Conservation (phyloP, 2,329 filamentous ascomycete genomes). For the Alternaria triticina region DNA sequence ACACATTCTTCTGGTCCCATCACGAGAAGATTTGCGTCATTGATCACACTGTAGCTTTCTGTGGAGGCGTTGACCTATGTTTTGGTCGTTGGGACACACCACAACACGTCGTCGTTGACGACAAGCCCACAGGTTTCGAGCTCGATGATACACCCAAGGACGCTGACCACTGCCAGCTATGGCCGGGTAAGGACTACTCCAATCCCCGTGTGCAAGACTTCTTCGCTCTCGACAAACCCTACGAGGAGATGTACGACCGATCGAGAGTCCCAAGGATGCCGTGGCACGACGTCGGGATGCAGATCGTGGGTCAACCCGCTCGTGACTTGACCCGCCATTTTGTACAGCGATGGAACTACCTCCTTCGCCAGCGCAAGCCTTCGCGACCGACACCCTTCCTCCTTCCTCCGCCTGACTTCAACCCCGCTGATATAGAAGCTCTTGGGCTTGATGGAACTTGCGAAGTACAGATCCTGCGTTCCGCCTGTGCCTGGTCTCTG, state of each 20-base stretch:
- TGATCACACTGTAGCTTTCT: slow-evolving; percentile 93
- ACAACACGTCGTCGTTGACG: slow-evolving; percentile 87
- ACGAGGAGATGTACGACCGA: slow-evolving; percentile 98
- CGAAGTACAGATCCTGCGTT: slow-evolving; percentile 93
- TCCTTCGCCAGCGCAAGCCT: slow-evolving; percentile 89
- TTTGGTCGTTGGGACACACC: slow-evolving; percentile 98
- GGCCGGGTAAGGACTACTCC: slow-evolving; percentile 98
- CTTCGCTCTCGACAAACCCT: slow-evolving; percentile 88
- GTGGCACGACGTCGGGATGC: slow-evolving; percentile 98
- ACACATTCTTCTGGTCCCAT: slow-evolving; percentile 99
- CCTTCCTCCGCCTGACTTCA: slow-evolving; percentile 91
- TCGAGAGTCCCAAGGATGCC: slow-evolving; percentile 90
- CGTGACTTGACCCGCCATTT: slow-evolving; percentile 94
- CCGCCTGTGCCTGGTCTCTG: slow-evolving; percentile 88
- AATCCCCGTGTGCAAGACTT: slow-evolving; percentile 97
- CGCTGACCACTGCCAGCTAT: slow-evolving; percentile 92
- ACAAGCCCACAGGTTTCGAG: slow-evolving; percentile 95
- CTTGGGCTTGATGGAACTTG: slow-evolving; percentile 92
- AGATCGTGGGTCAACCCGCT: slow-evolving; percentile 93
- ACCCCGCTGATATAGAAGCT: slow-evolving; percentile 81
- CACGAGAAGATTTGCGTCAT: slow-evolving; percentile 98
- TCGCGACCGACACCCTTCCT: slow-evolving; percentile 93
- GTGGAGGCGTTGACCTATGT: slow-evolving; percentile 94
- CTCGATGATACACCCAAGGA: slow-evolving; percentile 74
- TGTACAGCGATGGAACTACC: slow-evolving; percentile 97